phyloP scores from a whole-genome alignment of 495 filamentous ascomycete species.

The Xylaria scruposa region DNA sequence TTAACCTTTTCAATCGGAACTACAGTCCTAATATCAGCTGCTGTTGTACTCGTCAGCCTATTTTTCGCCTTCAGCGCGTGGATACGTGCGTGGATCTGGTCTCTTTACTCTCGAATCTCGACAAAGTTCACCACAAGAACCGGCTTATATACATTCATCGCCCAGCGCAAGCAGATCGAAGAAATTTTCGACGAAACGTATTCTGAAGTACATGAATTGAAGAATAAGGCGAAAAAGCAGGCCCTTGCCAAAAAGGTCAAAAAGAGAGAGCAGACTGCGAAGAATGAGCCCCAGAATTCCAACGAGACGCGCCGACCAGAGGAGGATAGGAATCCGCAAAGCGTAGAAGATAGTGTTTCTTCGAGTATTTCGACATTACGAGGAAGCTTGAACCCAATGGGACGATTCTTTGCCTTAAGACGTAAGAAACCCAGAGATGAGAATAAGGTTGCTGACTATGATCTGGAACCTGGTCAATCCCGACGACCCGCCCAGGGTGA shows the following conservation, averaged over 20 bases:
- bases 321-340: not conserved
- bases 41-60: slow-evolving; percentile 41
- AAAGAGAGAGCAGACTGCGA: not conserved
- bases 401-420: not conserved
- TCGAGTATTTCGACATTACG: not conserved
- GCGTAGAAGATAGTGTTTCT: not conserved
- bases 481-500: no score
- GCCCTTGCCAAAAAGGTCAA: not conserved
- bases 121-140: not conserved
- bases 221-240: not conserved
- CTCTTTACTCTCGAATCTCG: slow-evolving; percentile 22
- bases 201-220: not conserved
- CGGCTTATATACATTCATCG: slow-evolving; percentile 30
- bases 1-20: not conserved
- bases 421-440: not conserved
- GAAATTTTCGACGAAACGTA: not conserved
- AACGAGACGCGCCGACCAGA: not conserved
- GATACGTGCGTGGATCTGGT: slow-evolving; percentile 32
- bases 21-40: slow-evolving; percentile 42
- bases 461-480: not conserved
- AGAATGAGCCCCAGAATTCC: not conserved
- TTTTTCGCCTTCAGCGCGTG: slow-evolving; percentile 41
- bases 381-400: not conserved
- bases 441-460: not conserved
- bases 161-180: not conserved